Evolutionary conservation across 2,329 filamentous ascomycete genomes (phyloP).

Genomic region (Colletotrichum acutatum): DNA sequence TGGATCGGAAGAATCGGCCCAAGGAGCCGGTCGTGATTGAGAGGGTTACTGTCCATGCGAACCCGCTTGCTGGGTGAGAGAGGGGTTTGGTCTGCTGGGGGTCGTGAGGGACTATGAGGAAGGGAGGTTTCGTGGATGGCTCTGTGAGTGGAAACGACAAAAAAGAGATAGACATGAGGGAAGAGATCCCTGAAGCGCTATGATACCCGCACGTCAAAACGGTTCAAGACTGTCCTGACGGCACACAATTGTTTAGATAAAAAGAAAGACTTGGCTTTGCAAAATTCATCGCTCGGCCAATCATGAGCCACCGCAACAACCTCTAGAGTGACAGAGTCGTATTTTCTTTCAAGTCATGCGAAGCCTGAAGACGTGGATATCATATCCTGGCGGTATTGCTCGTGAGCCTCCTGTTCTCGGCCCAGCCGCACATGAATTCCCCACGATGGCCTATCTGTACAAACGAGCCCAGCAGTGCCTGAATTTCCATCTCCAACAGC

Average conservation of each 20-base stretch:
- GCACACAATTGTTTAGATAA: background rate
- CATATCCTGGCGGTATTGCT: too few species aligned
- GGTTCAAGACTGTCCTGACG: background rate
- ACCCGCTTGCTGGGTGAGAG: conserved; percentile 74
- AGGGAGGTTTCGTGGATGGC: background rate
- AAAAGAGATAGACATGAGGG: background rate
- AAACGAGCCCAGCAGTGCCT: too few species aligned
- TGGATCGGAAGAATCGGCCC: conserved; percentile 83
- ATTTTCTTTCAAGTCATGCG: too few species aligned
- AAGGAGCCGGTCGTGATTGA: conserved; percentile 75
- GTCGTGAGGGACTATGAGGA: background rate
- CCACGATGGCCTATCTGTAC: too few species aligned
- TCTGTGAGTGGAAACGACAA: background rate
- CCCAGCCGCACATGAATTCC: too few species aligned
- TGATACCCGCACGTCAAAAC: background rate
- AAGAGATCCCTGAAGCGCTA: background rate
- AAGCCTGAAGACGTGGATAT: too few species aligned
- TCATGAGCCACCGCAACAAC: too few species aligned
- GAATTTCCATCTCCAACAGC: too few species aligned
- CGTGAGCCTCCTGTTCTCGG: too few species aligned
- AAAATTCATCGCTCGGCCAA: background rate
- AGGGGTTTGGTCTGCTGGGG: background rate
- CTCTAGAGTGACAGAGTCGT: too few species aligned
- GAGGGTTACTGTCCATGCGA: conserved; percentile 79
- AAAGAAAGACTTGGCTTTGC: background rate